A percentile compares a stretch with the other conserved stretches of the same genome.
These are phyloP conservation scores for Guillardia theta DNA, from an alignment of 78 protist genomes.

Conservation along the genomic window DNA sequence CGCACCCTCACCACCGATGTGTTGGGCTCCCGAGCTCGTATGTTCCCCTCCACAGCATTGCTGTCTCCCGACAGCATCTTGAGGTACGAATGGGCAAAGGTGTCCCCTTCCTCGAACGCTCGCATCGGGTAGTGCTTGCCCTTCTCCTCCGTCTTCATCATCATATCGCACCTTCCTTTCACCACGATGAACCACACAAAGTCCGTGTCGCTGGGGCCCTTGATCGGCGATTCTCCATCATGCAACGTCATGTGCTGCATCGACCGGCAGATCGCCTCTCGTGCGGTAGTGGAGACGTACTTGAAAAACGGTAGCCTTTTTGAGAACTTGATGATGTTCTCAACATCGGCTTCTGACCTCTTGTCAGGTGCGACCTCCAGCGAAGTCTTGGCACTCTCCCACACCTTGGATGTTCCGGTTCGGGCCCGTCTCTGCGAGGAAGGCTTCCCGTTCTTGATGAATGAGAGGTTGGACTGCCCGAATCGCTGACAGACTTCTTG, in stretches of 20 bases:
- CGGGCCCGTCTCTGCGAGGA: background rate
- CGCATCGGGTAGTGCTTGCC: background rate
- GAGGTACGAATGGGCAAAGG: constrained; percentile 11
- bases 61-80: background rate
- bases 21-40: constrained; percentile 5
- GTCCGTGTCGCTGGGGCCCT: background rate
- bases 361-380: background rate
- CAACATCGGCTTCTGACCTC: background rate
- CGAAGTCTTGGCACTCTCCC: background rate
- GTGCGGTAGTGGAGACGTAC: background rate
- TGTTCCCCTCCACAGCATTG: background rate
- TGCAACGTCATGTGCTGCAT: background rate
- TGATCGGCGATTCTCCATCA: background rate
- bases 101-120: constrained; percentile 22
- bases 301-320: constrained; percentile 24
- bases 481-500: background rate
- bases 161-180: background rate
- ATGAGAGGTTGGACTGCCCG: background rate
- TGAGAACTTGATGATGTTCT: background rate
- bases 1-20: background rate
- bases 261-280: background rate
- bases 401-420: background rate
- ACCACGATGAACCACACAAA: background rate
- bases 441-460: background rate
- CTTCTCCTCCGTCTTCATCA: background rate